phyloP scores from a whole-genome alignment of 2,329 filamentous ascomycete species.

The Blastomyces silverae region DNA sequence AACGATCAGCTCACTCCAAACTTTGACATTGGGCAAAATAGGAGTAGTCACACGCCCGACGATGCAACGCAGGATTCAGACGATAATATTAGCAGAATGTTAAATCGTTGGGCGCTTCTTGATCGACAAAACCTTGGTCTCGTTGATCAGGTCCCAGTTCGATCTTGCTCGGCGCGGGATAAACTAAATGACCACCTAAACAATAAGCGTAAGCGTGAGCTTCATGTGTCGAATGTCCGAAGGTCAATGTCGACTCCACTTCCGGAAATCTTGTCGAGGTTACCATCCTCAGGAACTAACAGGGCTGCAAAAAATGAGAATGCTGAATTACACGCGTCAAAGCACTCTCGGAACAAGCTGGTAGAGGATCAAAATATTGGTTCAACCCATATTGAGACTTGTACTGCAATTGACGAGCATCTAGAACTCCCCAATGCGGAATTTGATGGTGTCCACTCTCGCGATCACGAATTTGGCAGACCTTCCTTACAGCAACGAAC shows the following conservation, averaged over 20 bases:
- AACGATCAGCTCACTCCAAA: not conserved
- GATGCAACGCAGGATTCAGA: not conserved
- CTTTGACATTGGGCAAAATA: not conserved
- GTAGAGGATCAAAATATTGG: too few species aligned
- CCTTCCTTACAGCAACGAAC: not conserved
- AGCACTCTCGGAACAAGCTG: not conserved
- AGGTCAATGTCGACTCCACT: not conserved
- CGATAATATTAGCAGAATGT: constrained; percentile 2
- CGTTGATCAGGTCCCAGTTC: not conserved
- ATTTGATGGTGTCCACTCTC: not conserved
- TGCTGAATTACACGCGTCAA: not conserved
- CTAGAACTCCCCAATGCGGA: not conserved
- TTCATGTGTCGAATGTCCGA: not conserved
- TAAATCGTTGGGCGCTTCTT: constrained; percentile 3
- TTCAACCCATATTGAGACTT: not conserved
- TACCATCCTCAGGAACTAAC: not conserved
- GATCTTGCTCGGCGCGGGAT: not conserved
- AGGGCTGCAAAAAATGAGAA: not conserved
- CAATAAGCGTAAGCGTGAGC: not conserved
- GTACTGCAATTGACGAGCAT: not conserved
- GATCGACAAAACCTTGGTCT: constrained; percentile 8
- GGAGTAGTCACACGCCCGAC: not conserved
- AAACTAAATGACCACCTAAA: not conserved
- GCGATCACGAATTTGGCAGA: not conserved
- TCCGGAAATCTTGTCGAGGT: not conserved